Conservation (phyloP, 495 filamentous ascomycete species). For the Aspergillus conjunctus region DNA sequence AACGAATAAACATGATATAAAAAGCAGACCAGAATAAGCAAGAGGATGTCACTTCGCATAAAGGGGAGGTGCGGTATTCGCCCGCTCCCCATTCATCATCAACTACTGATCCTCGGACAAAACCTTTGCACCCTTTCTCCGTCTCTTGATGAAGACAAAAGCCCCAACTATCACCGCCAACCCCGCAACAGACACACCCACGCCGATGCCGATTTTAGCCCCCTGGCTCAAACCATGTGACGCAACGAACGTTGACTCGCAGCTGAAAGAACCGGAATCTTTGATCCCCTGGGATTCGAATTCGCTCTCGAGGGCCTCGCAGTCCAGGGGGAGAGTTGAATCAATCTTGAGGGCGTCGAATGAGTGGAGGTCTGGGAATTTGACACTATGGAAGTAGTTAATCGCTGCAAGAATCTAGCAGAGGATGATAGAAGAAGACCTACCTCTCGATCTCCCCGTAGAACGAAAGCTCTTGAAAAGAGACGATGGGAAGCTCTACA, state of each 20-base stretch:
- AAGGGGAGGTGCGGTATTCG: background rate
- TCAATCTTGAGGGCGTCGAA: background rate
- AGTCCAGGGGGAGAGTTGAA: slow-evolving; percentile 6
- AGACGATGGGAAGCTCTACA: background rate
- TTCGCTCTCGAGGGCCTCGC: background rate
- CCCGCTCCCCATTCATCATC: background rate
- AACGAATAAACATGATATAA: background rate
- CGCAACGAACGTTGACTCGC: background rate
- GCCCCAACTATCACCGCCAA: background rate
- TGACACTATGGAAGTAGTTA: background rate
- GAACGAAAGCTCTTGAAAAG: background rate
- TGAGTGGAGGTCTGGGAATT: background rate
- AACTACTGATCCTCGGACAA: background rate
- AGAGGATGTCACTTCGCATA: background rate
- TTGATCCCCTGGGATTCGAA: too few relatives aligned
- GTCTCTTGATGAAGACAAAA: background rate
- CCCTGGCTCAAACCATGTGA: background rate
- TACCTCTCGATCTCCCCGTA: background rate
- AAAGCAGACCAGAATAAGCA: background rate
- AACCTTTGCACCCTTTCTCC: background rate
- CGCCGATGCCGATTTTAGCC: background rate
- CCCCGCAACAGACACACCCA: background rate
- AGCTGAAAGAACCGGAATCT: background rate
- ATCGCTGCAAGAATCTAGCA: background rate
- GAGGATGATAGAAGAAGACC: background rate